phyloP scores from a whole-genome alignment of 176 grass and related monocot species.

The Oryza meridionalis region DNA sequence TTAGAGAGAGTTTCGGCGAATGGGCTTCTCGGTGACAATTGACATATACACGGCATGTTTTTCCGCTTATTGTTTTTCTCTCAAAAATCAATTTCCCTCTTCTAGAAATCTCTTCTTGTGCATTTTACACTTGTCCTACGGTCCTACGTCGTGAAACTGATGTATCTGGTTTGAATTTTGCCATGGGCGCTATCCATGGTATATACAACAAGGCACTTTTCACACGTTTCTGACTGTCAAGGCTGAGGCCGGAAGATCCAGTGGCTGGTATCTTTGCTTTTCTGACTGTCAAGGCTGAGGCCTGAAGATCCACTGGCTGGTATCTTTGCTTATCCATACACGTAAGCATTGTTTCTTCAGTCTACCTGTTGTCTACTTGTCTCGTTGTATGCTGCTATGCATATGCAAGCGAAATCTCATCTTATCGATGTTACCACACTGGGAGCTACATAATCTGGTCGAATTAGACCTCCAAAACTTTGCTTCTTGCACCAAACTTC shows the following conservation, averaged over 20 bases:
- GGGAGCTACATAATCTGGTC: neutral
- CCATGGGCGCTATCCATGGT: neutral
- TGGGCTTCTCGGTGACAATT: neutral
- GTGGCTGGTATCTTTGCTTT: slow-evolving; percentile 49
- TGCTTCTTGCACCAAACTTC: neutral
- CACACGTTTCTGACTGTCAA: neutral
- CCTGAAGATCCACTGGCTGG: slow-evolving; percentile 32
- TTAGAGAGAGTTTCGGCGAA: slow-evolving; percentile 17
- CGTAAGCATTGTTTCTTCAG: neutral
- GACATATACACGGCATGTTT: neutral
- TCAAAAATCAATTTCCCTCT: neutral
- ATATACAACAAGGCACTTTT: neutral
- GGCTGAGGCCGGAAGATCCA: neutral
- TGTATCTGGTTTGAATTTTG: slow-evolving; percentile 6
- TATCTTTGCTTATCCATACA: slow-evolving; percentile 43
- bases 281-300: neutral
- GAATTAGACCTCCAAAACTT: neutral
- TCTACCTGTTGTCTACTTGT: neutral
- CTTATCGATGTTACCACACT: neutral
- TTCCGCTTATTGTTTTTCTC: neutral
- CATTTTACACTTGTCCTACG: neutral
- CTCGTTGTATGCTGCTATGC: neutral
- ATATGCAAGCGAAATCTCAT: neutral
- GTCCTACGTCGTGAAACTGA: neutral
- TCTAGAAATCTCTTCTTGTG: neutral